These are phyloP conservation scores for Taphrina confusa DNA, from an alignment of 1,139 yeast species.

Conservation along the genomic window DNA sequence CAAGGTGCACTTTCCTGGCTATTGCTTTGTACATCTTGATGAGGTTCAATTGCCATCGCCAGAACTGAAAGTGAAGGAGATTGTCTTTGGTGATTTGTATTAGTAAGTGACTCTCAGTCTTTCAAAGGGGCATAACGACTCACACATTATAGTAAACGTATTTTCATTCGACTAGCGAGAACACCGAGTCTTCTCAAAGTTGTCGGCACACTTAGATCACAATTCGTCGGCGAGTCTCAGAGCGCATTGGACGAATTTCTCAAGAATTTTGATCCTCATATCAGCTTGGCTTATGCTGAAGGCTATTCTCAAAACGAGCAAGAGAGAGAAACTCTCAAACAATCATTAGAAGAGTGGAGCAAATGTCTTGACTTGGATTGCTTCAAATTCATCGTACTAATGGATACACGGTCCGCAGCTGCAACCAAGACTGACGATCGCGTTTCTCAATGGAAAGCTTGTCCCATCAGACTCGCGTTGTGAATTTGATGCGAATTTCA, in stretches of 20 bases:
- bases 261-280: conserved; percentile 24
- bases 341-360: neutral
- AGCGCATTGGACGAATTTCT: conserved; percentile 12
- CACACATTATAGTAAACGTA: conserved; percentile 13
- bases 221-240: conserved; percentile 16
- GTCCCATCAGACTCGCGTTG: conserved; percentile 17
- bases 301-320: neutral
- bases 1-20: conserved; percentile 15
- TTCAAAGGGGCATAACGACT: neutral
- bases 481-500: neutral
- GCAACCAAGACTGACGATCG: neutral
- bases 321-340: neutral
- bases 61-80: conserved; percentile 6
- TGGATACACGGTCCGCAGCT: conserved; percentile 16
- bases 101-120: conserved; percentile 16
- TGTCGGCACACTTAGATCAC: conserved; percentile 11
- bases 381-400: conserved; percentile 19
- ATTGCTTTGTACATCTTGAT: conserved; percentile 6
- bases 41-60: neutral
- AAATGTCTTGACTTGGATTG: neutral
- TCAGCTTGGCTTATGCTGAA: conserved; percentile 29
- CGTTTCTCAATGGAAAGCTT: conserved; percentile 10
- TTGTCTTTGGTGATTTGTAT: conserved; percentile 19
- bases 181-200: conserved; percentile 1
- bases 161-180: conserved; percentile 16